Percentiles rank a stretch among this genome's conserved stretches.
Evolutionary conservation across 1,139 yeast genomes (phyloP).

Genomic region (Hyphopichia pseudoburtonii): DNA sequence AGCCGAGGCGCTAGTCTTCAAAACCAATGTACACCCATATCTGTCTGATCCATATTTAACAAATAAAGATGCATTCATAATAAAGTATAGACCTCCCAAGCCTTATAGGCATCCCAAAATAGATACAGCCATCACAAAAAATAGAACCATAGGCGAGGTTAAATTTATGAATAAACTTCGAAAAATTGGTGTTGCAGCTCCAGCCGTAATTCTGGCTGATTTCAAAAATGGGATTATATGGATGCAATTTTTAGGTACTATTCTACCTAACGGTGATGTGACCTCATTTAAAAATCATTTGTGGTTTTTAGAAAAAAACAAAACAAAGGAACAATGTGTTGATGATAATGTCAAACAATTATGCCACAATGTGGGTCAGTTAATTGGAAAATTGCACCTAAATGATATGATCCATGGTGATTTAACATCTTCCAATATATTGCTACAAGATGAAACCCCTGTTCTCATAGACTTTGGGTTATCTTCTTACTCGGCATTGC

Average conservation of each 20-base stretch:
- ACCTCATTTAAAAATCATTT: conserved; percentile 70
- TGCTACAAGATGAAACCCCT: conserved; percentile 53
- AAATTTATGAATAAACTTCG: conserved; percentile 66
- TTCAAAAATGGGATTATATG: conserved; percentile 78
- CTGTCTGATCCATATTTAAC: conserved; percentile 28
- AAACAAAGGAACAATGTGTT: conserved; percentile 22
- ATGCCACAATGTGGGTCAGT: conserved; percentile 58
- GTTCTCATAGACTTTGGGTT: conserved; percentile 90
- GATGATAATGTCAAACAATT: conserved; percentile 39
- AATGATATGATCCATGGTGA: conserved; percentile 92
- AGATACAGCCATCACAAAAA: conserved; percentile 73
- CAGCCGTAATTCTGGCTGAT: conserved; percentile 71
- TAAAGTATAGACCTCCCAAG: conserved; percentile 87
- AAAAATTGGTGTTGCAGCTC: conserved; percentile 60
- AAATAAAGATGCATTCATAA: conserved; percentile 46
- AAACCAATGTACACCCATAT: conserved; percentile 69
- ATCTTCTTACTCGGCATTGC: conserved; percentile 68
- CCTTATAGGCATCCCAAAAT: conserved; percentile 84
- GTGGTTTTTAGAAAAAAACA: conserved; percentile 55
- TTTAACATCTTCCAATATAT: conserved; percentile 84
- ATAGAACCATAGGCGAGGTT: conserved; percentile 83
- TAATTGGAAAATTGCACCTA: conserved; percentile 71
- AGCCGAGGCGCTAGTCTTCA: conserved; percentile 89
- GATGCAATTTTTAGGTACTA: conserved; percentile 76
- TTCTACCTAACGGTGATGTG: conserved; percentile 45